A percentile compares a stretch with the other conserved stretches of the same genome.
phyloP scores from a whole-genome alignment of 108 stramenopile species.

The Hondaea fermentalgiana region DNA sequence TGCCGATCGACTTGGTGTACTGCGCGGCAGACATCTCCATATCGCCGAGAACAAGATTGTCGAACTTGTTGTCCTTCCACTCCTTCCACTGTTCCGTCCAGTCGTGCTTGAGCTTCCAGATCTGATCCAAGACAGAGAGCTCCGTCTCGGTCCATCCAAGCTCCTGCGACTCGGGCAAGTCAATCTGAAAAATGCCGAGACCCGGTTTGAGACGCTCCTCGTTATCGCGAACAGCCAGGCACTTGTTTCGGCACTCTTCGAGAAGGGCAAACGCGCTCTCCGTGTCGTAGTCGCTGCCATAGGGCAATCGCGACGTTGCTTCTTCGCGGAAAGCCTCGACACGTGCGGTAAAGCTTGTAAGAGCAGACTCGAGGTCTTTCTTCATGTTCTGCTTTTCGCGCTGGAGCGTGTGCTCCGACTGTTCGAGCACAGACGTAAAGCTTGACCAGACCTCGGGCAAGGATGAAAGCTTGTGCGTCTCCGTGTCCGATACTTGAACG shows the following conservation, averaged over 20 bases:
- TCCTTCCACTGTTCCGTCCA: slow-evolving; percentile 50
- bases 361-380: slow-evolving; percentile 44
- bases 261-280: slow-evolving; percentile 38
- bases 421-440: slow-evolving; percentile 36
- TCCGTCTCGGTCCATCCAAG: slow-evolving; percentile 44
- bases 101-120: slow-evolving; percentile 45
- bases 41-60: slow-evolving; percentile 48
- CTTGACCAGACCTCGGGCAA: slow-evolving; percentile 31
- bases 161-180: slow-evolving; percentile 51
- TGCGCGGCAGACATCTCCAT: slow-evolving; percentile 43
- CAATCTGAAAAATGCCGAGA: slow-evolving; percentile 50
- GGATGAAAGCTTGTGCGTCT: slow-evolving; percentile 25
- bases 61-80: slow-evolving; percentile 50
- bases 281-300: neutral
- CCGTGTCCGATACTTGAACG: slow-evolving; percentile 36
- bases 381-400: slow-evolving; percentile 57
- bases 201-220: slow-evolving; percentile 46
- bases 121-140: slow-evolving; percentile 39
- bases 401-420: slow-evolving; percentile 41
- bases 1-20: slow-evolving; percentile 45
- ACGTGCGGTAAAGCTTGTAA: slow-evolving; percentile 29
- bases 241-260: slow-evolving; percentile 33
- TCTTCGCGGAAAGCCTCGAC: slow-evolving; percentile 20
- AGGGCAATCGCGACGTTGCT: slow-evolving; percentile 24
- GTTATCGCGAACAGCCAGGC: slow-evolving; percentile 13